Evolutionary conservation across 345 rosid species (phyloP), one percentile per base, ranked within the genome.

Genomic region (Lepidium africanum): DNA sequence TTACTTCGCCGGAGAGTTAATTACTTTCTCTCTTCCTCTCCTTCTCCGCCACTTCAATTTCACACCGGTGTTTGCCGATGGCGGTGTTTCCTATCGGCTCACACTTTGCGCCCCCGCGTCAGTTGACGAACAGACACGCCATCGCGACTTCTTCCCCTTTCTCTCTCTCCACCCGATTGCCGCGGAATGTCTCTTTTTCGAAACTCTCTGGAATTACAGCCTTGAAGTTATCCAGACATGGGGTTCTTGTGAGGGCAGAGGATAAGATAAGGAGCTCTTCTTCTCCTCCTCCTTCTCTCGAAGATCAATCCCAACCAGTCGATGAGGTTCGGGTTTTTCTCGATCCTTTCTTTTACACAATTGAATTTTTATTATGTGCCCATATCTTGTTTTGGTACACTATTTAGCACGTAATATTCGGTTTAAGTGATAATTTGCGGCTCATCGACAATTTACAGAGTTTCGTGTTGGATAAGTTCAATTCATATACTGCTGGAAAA

Each of bases 231-330:
- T 74, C 72, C 17, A 72, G 80, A 12, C 62, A 72, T 69, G 65
- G 73, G 33, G 75, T 86, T 69, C 86, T 85, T 57, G 85, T 80
- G 33, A 81, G 88, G 70, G 92, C 92, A 36, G 96, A 89, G 81
- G 87, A 89, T 72, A 80, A 83, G 80, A 86, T 87, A n/a, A 76
- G 70, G 55, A 81, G 56, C 17, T 70, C 83, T 42, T 74, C 89
- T 46, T 64, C 88, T 19, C 39, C 88, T 19, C 42, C 88, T 19
- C 42, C 86, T 50, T 36, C 80, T 38, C 43, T 45, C 54, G 78
- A 77, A 47, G 66, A 30, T 17, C 65, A 81, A 61, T 48, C 64
- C 63, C 76, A 58, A 76, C 69, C 73, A 25, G 47, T 81, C 75
- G 75, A 67, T 11, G 86, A 91, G 97, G 96, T 91, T 82, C 3